Base-by-base conservation (phyloP, 2,329 filamentous ascomycete genomes). In the Pyrenochaeta sp. region DNA sequence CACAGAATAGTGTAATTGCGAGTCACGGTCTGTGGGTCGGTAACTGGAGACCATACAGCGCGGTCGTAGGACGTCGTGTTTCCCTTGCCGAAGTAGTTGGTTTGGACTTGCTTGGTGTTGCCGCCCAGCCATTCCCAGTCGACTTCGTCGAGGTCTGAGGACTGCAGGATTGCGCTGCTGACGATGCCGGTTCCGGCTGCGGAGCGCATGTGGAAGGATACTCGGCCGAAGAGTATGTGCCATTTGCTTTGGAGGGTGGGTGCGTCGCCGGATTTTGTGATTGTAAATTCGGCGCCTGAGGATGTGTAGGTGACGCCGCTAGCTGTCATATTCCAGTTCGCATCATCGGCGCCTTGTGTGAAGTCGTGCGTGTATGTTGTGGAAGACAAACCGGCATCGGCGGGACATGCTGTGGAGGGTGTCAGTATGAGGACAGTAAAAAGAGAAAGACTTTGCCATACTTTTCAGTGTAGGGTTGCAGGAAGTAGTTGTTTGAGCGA, bases 161-260 rank as follows among this genome's bases (percentile, higher is more conserved):
- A 92, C 61, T 94, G 81, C 73, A 92, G 82, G 74, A 96, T 92
- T 66, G 95, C 87, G 59, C 89, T 83, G 69, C 87, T 91, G 63
- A 96, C 85, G 54, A 96, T 87, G 41, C 92, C 92, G 4, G 78
- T 79, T 9, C 92, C 92, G 1, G 81, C 77, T 0, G 92, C 87
- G 5, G 90, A 89, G 77, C 90, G 90, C 78, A 95, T 83, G 61
- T 85, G 80, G 51, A 94, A 82, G 74, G 93, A 90, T 49, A 91
- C 87, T 50, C 87, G 85, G 45, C 91, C 91, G 63, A 89, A 92
- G 80, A 95, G 92, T 76, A 96, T 90, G 79, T 92, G 94, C 75
- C 93, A 94, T 63, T 87, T 86, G 40, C 89, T 87, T 58, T 87
- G 83, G 54, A 96, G 83, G 1, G 91, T 95, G 0, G 82, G 82